Percentiles rank a stretch among this genome's conserved stretches.
Evolutionary conservation across 208 protist species (phyloP).

Genomic region (Leishmania braziliensis): DNA sequence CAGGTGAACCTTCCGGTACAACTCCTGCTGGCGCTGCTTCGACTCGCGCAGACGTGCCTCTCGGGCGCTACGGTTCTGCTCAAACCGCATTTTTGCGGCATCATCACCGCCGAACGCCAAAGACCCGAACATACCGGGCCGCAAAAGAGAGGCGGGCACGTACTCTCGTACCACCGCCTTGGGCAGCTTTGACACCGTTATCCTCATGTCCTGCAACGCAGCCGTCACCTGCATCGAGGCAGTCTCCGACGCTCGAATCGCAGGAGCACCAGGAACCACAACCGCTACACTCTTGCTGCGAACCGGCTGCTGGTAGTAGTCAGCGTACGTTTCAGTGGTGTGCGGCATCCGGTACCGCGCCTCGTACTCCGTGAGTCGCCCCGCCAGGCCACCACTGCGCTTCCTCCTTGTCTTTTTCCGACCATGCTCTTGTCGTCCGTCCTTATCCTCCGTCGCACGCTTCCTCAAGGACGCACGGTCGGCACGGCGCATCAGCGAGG

Average conservation of each 20-base stretch:
- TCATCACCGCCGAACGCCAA: conserved; percentile 51
- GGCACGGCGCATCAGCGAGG: background rate
- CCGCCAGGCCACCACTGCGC: background rate
- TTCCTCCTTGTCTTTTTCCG: conserved; percentile 1
- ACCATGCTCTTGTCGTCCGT: background rate
- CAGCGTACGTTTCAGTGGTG: conserved; percentile 53
- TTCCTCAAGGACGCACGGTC: background rate
- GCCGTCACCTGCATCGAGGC: conserved; percentile 18
- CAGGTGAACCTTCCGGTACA: conserved; percentile 37
- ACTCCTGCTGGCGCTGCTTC: conserved; percentile 48
- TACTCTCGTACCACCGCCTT: conserved; percentile 27
- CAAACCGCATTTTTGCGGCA: conserved; percentile 32
- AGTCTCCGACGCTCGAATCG: conserved; percentile 15
- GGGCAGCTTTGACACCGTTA: conserved; percentile 37
- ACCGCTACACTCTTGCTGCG: background rate
- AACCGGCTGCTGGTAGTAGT: conserved; percentile 56
- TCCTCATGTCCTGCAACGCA: conserved; percentile 39
- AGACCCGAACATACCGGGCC: conserved; percentile 40
- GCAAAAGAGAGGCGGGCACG: conserved; percentile 39
- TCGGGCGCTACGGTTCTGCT: conserved; percentile 49
- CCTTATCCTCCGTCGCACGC: background rate
- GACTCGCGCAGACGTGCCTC: conserved; percentile 38
- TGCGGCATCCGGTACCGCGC: conserved; percentile 41
- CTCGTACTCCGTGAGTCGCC: conserved; percentile 58
- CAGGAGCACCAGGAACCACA: background rate